Evolutionary conservation across 1,139 yeast species (phyloP), one percentile per base, ranked within the genome.

Genomic region (Schwanniomyces etchellsii): DNA sequence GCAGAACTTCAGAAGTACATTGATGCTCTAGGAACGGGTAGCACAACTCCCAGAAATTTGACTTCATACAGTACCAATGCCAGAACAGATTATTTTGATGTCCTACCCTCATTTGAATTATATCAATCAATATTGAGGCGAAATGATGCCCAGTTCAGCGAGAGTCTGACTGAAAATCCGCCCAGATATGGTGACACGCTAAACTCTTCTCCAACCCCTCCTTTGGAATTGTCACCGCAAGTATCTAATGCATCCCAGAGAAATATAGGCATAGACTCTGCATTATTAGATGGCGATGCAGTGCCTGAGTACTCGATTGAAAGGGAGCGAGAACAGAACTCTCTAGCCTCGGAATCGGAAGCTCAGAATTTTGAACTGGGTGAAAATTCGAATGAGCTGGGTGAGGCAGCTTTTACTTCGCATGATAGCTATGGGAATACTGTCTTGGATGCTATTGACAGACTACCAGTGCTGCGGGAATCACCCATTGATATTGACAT

Each of bases 71-170:
- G 53, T 2, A 52, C 67, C 2, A 45, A 55, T 23, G 47, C 65
- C 2, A 66, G 60, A 25, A 65, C 71, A 0, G 70, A 65, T 35
- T 66, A 64, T 41, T 67, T 66, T 40, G 81, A 77, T 43, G 66
- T 77, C 3, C 50, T 77, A 27, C 83, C 83, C 1, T 74, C 81
- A 2, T 77, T 77, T 45, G 81, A 75, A 41, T 74, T 77, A 79
- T 75, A 71, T 42, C 77, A 71, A 40, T 64, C 74, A 16, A 62
- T 77, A 35, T 58, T 76, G 36, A 70, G 69, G 35, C 45, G 80
- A 33, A 69, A 66, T 37, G 69, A 64, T 34, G 44, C 45, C 23
- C 73, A 68, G 40, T 67, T 67, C 35, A 50, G 46, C 32, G 74
- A 67, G 36, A 57, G 62, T 34, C 46, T 59, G 14, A 42, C 52